Percentiles rank a stretch among this genome's conserved stretches.
Conservation (phyloP, 2,329 filamentous ascomycete species). For the Xylaria sp. region DNA sequence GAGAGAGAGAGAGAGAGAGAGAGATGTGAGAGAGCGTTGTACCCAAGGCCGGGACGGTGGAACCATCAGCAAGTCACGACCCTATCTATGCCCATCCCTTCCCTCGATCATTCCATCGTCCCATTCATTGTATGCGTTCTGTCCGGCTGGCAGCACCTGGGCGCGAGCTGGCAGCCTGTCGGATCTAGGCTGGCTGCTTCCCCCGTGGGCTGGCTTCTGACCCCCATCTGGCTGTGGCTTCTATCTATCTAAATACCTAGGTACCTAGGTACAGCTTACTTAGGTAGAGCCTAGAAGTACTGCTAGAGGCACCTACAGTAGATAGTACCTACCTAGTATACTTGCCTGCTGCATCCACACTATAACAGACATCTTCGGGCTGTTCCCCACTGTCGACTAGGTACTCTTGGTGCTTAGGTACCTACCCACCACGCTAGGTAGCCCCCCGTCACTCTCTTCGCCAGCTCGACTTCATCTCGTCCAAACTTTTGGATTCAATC, state of each 20-base stretch:
- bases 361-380: too few relatives aligned
- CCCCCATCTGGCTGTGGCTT: not conserved
- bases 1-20: too few relatives aligned
- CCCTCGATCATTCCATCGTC: not conserved
- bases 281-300: not conserved
- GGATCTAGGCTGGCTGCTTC: too few relatives aligned
- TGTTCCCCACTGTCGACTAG: slow-evolving; percentile 9
- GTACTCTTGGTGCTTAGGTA: slow-evolving; percentile 1
- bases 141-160: slow-evolving; percentile 21
- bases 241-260: not conserved
- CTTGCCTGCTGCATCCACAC: too few relatives aligned
- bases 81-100: too few relatives aligned
- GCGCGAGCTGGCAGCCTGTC: slow-evolving; percentile 5
- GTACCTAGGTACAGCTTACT: not conserved
- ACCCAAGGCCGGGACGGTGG: too few relatives aligned
- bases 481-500: slow-evolving; percentile 30
- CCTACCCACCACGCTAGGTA: slow-evolving; percentile 24
- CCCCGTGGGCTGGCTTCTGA: not conserved
- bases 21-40: too few relatives aligned
- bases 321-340: too few relatives aligned
- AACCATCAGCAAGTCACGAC: too few relatives aligned
- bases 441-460: slow-evolving; percentile 27
- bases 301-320: too few relatives aligned
- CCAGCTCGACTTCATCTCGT: slow-evolving; percentile 30
- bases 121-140: not conserved